Conservation (phyloP, 768 basidiomycete species). For the Dioszegia crocea region DNA sequence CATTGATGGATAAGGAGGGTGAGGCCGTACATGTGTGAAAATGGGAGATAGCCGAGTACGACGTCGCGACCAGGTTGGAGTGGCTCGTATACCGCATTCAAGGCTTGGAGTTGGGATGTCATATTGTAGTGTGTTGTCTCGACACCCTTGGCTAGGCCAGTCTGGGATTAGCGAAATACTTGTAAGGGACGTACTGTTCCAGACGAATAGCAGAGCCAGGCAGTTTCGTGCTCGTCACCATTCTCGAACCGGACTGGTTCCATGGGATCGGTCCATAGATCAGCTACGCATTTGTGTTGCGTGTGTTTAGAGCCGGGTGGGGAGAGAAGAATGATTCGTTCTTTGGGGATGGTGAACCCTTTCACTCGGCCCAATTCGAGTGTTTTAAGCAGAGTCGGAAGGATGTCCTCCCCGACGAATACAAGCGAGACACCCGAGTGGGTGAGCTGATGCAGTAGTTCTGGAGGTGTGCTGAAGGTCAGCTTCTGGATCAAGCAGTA, state of each 20-base stretch:
- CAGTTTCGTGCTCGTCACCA: constrained; percentile 35
- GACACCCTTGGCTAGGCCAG: constrained; percentile 48
- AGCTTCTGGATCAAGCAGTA: not conserved
- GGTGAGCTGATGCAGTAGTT: constrained; percentile 67
- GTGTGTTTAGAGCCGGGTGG: constrained; percentile 14
- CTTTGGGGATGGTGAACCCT: constrained; percentile 47
- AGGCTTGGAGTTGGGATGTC: constrained; percentile 58
- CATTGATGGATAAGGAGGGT: constrained; percentile 26
- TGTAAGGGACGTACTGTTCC: constrained; percentile 29
- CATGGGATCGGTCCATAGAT: constrained; percentile 16
- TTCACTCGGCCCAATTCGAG: constrained; percentile 52
- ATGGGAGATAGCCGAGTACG: constrained; percentile 64
- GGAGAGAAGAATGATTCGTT: constrained; percentile 58
- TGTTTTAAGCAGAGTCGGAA: constrained; percentile 58
- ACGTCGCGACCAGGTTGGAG: constrained; percentile 54
- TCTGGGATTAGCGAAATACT: constrained; percentile 11
- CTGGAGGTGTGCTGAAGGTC: constrained; percentile 59
- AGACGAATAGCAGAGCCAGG: constrained; percentile 47
- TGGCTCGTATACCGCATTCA: constrained; percentile 54
- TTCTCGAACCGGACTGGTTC: constrained; percentile 10
- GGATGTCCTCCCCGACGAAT: constrained; percentile 61
- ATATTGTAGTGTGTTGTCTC: constrained; percentile 57
- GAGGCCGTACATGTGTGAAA: constrained; percentile 55
- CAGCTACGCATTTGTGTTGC: constrained; percentile 14
- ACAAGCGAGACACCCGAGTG: constrained; percentile 64